Evolutionary conservation across 352 stramenopile species (phyloP).

Genomic region (Pythium oligandrum): DNA sequence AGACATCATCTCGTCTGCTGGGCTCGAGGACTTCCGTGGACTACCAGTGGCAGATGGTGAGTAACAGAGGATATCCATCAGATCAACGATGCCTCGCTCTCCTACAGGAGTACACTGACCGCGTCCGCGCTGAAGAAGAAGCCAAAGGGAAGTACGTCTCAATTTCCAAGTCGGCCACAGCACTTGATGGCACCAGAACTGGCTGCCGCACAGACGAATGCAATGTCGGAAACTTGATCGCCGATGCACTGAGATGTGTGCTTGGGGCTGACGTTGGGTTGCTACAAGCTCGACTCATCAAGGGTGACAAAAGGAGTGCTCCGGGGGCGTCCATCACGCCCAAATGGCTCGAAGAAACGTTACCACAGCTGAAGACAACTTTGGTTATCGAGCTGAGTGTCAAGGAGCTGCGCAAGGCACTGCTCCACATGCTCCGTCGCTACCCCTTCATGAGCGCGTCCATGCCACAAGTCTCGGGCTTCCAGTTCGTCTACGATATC

Average conservation of each 20-base stretch:
- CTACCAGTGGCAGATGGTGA: conserved; percentile 72
- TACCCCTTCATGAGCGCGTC: conserved; percentile 62
- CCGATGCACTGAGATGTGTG: conserved; percentile 59
- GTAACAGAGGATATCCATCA: conserved; percentile 43
- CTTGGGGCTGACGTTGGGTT: conserved; percentile 53
- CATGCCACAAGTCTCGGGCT: conserved; percentile 69
- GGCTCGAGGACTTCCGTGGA: conserved; percentile 11
- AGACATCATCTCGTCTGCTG: background rate
- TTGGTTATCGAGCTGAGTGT: conserved; percentile 53
- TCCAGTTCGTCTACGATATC: conserved; percentile 32
- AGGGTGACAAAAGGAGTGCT: conserved; percentile 58
- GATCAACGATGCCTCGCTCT: conserved; percentile 40
- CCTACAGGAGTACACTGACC: conserved; percentile 33
- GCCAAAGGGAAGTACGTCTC: conserved; percentile 35
- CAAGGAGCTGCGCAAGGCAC: conserved; percentile 33
- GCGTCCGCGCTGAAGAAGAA: conserved; percentile 47
- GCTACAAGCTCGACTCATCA: conserved; percentile 80
- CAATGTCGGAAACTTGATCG: conserved; percentile 73
- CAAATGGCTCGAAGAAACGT: conserved; percentile 57
- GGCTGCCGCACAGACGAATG: conserved; percentile 60
- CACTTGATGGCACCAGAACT: conserved; percentile 61
- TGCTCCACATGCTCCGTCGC: conserved; percentile 60
- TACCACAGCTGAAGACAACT: conserved; percentile 55
- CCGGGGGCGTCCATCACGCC: conserved; percentile 46
- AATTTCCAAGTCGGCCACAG: conserved; percentile 22